Percentiles rank a stretch among this genome's conserved stretches.
Evolutionary conservation across 306 rosid species (phyloP).

Genomic region (Vicia villosa): DNA sequence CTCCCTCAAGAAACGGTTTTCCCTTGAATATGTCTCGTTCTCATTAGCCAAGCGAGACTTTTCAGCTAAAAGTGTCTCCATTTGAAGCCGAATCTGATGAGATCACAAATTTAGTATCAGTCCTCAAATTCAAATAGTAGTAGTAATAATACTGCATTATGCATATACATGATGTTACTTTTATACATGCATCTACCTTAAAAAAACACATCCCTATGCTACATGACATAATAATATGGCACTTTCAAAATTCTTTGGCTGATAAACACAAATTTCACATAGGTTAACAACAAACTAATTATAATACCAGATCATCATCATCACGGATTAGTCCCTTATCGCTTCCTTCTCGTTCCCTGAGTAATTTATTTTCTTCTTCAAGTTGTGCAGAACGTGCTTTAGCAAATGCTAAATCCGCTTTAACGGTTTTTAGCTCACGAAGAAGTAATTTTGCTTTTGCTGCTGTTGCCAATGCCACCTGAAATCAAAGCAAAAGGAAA

Average conservation of each 20-base stretch:
- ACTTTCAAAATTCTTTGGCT: background rate
- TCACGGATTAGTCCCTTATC: conserved; percentile 74
- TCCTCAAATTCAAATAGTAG: background rate
- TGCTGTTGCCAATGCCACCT: conserved; percentile 99
- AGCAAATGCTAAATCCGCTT: conserved; percentile 91
- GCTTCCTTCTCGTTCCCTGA: conserved; percentile 77
- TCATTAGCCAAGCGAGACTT: conserved; percentile 88
- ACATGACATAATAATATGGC: background rate
- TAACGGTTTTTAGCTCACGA: conserved; percentile 91
- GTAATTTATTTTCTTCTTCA: conserved; percentile 90
- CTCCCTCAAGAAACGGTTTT: conserved; percentile 93
- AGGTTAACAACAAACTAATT: background rate
- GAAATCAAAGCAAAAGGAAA: conserved; percentile 35
- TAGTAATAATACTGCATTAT: background rate
- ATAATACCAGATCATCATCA: conserved; percentile 93
- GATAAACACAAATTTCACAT: background rate
- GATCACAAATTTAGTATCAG: conserved; percentile 18
- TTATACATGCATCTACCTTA: background rate
- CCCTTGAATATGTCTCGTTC: conserved; percentile 83
- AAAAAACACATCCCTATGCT: background rate
- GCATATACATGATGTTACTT: background rate
- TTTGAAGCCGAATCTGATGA: conserved; percentile 79
- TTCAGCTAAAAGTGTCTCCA: conserved; percentile 93
- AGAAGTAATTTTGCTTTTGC: conserved; percentile 94
- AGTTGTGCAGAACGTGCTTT: conserved; percentile 90